Evolutionary conservation across 768 basidiomycete species (phyloP).

Genomic region (Suillus ampliporus): DNA sequence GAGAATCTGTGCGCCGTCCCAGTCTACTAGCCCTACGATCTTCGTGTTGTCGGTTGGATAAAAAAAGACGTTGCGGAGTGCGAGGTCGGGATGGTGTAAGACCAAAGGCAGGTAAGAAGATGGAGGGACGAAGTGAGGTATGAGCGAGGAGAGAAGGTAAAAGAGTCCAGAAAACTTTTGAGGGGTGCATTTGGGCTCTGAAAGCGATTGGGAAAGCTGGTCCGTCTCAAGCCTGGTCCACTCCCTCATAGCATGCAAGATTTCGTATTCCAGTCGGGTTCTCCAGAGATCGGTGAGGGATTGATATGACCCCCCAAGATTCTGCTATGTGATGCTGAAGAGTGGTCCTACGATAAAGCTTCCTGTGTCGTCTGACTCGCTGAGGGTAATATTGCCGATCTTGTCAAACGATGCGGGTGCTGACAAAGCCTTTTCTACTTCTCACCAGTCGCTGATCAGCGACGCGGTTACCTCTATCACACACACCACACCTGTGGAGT

Average conservation of each 20-base stretch:
- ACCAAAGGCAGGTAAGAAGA: background rate
- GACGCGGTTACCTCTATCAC: no score
- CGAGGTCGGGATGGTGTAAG: constrained; percentile 4
- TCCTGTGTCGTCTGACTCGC: background rate
- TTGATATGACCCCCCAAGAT: background rate
- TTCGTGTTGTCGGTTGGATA: background rate
- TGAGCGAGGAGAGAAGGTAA: background rate
- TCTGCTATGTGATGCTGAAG: background rate
- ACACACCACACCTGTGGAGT: no score
- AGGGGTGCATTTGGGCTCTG: background rate
- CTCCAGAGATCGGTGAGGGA: background rate
- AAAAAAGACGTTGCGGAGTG: constrained; percentile 3
- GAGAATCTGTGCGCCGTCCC: constrained; percentile 1
- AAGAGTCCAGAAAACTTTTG: background rate
- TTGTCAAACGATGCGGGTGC: background rate
- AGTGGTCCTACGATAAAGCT: background rate
- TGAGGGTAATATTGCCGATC: background rate
- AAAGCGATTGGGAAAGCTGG: background rate
- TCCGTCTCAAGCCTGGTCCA: background rate
- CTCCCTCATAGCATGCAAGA: background rate
- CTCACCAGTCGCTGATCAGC: no score
- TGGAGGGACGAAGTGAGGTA: constrained; percentile 1
- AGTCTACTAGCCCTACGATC: constrained; percentile 1
- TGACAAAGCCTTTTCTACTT: background rate
- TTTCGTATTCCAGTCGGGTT: background rate